Base-by-base conservation (phyloP, 352 stramenopile species). In the Peronospora farinosa region DNA sequence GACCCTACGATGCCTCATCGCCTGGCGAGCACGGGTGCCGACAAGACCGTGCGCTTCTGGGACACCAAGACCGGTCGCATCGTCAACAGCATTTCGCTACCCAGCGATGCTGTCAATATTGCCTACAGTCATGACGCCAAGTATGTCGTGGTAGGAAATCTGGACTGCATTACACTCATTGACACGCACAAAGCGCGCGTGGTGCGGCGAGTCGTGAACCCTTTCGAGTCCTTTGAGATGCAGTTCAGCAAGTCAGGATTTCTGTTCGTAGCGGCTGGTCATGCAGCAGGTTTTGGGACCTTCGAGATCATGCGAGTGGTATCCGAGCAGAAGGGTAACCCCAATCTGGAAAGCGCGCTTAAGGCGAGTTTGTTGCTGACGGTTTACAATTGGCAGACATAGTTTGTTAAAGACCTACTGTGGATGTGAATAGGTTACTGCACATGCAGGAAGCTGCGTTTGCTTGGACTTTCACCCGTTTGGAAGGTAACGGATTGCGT, bases 41-140 rank as follows among this genome's bases (percentile, higher is more conserved):
- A 93, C 69, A 90, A 90, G 68, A 89, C 78, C 0, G 80, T 93
- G 50, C 82, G 82, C 54, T 72, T 91, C 33, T 93, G 82, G 82
- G 78, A 93, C 63, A 52, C 67, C 57, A 93, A 90, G 66, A 82
- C 63, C 19, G 70, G 78, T 55, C 84, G 84, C 51, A 86, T 89
- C 49, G 57, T 73, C 52, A 72, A 88, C 54, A 89, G 71, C 48
- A 78, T 91, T 32, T 85, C 79, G 43, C 60, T 91, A 10, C 74
- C 78, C 57, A 81, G 62, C 57, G 76, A 88, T 32, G 74, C 76
- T 44, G 60, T 88, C 17, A 91, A 88, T 53, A 75, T 92, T 32
- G 74, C 83, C 4, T 92, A 88, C 60, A 88, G 72, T 51, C 67
- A 76, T 40, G 82, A 92, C 43, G 78, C 71, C 47, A 89, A 89